Conservation (phyloP, 805 yeast species). For the Lachancea meyersii region DNA sequence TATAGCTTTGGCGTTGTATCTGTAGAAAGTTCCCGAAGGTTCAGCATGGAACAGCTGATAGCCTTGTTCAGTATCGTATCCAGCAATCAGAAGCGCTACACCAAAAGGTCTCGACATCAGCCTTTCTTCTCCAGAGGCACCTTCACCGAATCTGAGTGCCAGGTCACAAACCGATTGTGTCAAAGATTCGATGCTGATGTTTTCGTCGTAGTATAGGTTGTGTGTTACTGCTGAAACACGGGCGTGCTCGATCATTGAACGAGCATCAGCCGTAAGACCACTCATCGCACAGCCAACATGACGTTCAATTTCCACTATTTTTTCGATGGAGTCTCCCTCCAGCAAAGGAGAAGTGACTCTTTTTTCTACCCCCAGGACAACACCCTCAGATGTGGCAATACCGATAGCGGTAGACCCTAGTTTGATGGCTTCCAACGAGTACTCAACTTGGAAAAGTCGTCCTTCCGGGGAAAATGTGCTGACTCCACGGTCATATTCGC, state of each 20-base stretch:
- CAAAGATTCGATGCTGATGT: conserved; percentile 83
- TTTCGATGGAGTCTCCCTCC: conserved; percentile 91
- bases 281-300: conserved; percentile 99
- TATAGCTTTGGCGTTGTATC: conserved; percentile 97
- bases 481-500: conserved; percentile 98
- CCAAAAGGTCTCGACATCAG: conserved; percentile 96
- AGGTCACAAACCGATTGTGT: conserved; percentile 96
- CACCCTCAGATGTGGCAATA: conserved; percentile 91
- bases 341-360: conserved; percentile 88
- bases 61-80: conserved; percentile 86
- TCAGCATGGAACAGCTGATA: conserved; percentile 98
- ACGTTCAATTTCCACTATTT: conserved; percentile 86
- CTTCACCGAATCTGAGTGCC: conserved; percentile 95
- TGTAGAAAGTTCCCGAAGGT: conserved; percentile 96
- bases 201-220: conserved; percentile 83
- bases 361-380: conserved; percentile 92
- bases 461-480: conserved; percentile 99
- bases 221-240: conserved; percentile 85
- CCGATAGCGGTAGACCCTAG: conserved; percentile 92
- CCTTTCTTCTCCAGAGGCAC: conserved; percentile 92
- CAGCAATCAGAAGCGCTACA: conserved; percentile 93
- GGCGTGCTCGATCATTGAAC: conserved; percentile 98
- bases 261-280: conserved; percentile 97
- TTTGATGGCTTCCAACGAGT: conserved; percentile 94
- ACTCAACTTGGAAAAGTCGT: conserved; percentile 94